Evolutionary conservation across 2,329 filamentous ascomycete genomes (phyloP), one percentile per base, ranked within the genome.

Genomic region (Fusarium scirpi): DNA sequence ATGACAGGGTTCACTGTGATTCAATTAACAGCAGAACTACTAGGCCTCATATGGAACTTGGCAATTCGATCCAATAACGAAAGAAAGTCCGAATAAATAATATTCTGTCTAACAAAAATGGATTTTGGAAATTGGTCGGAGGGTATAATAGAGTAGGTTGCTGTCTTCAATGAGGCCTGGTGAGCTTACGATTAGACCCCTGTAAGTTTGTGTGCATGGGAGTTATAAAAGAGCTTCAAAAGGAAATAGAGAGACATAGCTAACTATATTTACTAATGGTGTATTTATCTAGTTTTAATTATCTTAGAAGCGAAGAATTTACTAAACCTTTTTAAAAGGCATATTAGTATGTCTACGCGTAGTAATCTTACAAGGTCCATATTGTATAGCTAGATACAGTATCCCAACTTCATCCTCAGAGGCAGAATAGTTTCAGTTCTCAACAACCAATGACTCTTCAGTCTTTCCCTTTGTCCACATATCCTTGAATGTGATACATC

Each of bases 401-500:
- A 38, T 38, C 16, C 5, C 9, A 38, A n/a, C 16, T 38, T 34
- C 32, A 38, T 6, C 9, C 0, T n/a, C 9, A 38, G 34, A n/a
- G 0, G 3, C 4, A 38, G 3, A 38, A 11, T 3, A 38, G 9
- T n/a, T 38, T n/a, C 10, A n/a, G 10, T 38, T 8, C 18, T 27
- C 6, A 5, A 15, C 8, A 22, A 5, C 8, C 4, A 8, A 13
- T 38, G 2, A 29, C 13, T 38, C 47, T 7, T 54, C 48, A 15
- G 46, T 54, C 25, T 70, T 52, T 0, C 41, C 29, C 20, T 63
- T 48, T 25, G 48, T 15, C 58, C 46, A 57, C 12, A 60, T 20
- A 1, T 22, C 27, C 25, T 51, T 44, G 8, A 68, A 65, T 10
- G 46, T 6, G 7, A 53, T n/a, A 3, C 73, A 75, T 12, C 64